Conservation (phyloP, 2,329 filamentous ascomycete species). For the Leptographium flavum region DNA sequence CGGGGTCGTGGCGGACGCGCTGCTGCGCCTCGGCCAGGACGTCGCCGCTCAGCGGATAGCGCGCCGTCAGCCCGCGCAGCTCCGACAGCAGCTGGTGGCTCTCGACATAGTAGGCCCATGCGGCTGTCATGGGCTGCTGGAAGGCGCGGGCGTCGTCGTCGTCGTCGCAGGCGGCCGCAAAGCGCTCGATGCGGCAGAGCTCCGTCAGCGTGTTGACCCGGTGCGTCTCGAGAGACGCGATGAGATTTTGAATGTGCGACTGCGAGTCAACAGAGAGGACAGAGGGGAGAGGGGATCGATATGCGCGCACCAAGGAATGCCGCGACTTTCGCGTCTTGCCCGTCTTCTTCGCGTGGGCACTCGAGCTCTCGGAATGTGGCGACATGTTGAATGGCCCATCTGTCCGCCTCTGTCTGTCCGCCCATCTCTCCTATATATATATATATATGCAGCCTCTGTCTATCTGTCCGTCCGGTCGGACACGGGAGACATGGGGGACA, state of each 20-base stretch:
- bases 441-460: too few species aligned
- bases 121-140: constrained; percentile 51
- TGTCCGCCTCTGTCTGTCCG: too few species aligned
- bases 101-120: constrained; percentile 59
- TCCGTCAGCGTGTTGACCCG: constrained; percentile 62
- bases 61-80: constrained; percentile 50
- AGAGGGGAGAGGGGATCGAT: not conserved
- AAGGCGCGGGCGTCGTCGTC: constrained; percentile 44
- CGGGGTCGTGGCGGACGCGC: constrained; percentile 48
- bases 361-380: too few species aligned
- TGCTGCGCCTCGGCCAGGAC: constrained; percentile 51
- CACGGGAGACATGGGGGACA: too few species aligned
- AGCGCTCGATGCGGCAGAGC: constrained; percentile 55
- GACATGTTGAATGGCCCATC: too few species aligned
- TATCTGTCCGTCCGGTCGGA: too few species aligned
- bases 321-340: too few species aligned
- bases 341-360: too few species aligned
- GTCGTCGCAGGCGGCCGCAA: constrained; percentile 42
- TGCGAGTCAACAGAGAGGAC: constrained; percentile 6
- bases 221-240: constrained; percentile 49
- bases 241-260: constrained; percentile 33
- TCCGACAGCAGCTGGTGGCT: constrained; percentile 57
- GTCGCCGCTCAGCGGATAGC: constrained; percentile 53
- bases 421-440: too few species aligned
- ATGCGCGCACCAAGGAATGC: too few species aligned